Conservation (phyloP, 176 grass and related monocot species). For the Oryza brachyantha region DNA sequence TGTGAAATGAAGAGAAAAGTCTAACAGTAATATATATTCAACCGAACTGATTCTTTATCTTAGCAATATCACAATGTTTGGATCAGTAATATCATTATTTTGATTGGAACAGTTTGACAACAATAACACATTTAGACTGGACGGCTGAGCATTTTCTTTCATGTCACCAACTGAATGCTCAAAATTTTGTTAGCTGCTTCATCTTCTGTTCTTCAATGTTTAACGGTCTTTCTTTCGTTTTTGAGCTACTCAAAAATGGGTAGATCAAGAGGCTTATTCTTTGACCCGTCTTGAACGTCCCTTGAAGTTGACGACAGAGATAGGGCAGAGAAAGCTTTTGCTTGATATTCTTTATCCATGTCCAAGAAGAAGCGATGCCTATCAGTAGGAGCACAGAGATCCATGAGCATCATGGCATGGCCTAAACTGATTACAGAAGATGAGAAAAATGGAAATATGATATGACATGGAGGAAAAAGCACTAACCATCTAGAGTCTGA, state of each 20-base stretch:
- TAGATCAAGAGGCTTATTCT: constrained; percentile 54
- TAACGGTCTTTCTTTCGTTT: neutral
- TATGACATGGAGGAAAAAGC: neutral
- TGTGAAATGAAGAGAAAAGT: neutral
- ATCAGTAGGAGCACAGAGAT: neutral
- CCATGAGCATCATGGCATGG: neutral
- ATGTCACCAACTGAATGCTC: constrained; percentile 2
- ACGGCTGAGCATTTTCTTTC: neutral
- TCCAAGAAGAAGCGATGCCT: constrained; percentile 84
- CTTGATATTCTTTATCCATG: constrained; percentile 66
- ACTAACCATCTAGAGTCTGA: constrained; percentile 88
- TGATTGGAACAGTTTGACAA: neutral
- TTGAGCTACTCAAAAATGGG: constrained; percentile 79
- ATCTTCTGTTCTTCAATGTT: neutral
- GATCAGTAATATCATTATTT: constrained; percentile 8
- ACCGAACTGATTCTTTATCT: neutral
- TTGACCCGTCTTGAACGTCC: neutral
- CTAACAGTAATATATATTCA: neutral
- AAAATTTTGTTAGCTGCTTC: neutral
- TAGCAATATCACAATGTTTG: neutral
- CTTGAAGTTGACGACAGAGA: constrained; percentile 27
- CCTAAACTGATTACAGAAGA: neutral
- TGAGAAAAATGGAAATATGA: neutral
- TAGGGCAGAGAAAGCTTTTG: constrained; percentile 34
- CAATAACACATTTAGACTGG: neutral